These are phyloP conservation scores for Aspergillus ibericus DNA, from an alignment of 2,329 filamentous ascomycete genomes.

Conservation along the genomic window DNA sequence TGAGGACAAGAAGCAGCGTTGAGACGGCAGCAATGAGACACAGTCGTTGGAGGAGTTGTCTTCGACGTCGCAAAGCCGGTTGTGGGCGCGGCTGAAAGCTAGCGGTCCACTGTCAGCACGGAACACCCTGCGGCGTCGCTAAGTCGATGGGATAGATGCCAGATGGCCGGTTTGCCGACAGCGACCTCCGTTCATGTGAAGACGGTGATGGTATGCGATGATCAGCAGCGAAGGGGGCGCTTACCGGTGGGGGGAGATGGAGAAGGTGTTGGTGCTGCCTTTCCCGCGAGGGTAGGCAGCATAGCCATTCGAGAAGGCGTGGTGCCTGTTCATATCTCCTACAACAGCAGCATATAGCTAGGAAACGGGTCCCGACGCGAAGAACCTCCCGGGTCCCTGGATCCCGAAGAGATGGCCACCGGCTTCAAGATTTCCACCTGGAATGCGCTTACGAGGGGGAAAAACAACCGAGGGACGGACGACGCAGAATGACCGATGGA, in stretches of 20 bases:
- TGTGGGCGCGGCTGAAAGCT: slow-evolving; percentile 85
- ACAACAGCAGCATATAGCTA: slow-evolving; percentile 31
- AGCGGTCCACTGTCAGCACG: slow-evolving; percentile 7
- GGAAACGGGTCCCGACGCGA: slow-evolving; percentile 7
- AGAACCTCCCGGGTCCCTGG: slow-evolving; percentile 7
- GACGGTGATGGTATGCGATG: neutral
- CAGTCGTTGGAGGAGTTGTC: slow-evolving; percentile 70
- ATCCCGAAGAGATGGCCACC: slow-evolving; percentile 15
- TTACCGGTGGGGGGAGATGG: slow-evolving; percentile 86
- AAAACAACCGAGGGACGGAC: neutral
- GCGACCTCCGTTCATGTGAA: neutral
- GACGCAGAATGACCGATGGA: neutral
- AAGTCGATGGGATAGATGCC: neutral
- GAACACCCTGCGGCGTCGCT: neutral
- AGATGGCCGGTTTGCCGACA: neutral
- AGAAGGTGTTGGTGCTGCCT: slow-evolving; percentile 63
- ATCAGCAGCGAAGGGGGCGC: slow-evolving; percentile 23
- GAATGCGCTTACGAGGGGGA: slow-evolving; percentile 7
- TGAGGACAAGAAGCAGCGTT: slow-evolving; percentile 63
- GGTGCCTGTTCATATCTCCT: slow-evolving; percentile 80
- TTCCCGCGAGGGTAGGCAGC: slow-evolving; percentile 68
- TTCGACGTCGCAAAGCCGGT: slow-evolving; percentile 70
- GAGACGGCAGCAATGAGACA: slow-evolving; percentile 57
- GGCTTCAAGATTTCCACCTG: slow-evolving; percentile 5
- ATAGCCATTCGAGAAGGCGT: slow-evolving; percentile 77